phyloP scores from a whole-genome alignment of 352 stramenopile genomes.

The Plasmopara muralis region DNA sequence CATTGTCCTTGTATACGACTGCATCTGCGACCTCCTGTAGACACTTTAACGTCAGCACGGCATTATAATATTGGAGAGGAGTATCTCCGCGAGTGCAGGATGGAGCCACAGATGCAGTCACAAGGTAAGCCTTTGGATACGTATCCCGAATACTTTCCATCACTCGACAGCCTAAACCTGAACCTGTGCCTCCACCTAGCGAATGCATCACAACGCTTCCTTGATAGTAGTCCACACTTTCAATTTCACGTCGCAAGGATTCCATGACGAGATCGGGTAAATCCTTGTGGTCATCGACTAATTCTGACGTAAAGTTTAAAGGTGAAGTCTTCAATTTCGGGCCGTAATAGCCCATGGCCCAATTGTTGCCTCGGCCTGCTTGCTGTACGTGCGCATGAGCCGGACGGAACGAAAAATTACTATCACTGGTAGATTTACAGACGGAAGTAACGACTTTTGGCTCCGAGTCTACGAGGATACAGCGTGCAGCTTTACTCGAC shows the following conservation, averaged over 20 bases:
- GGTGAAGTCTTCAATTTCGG: conserved; percentile 16
- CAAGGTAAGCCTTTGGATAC: conserved; percentile 67
- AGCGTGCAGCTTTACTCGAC: conserved; percentile 36
- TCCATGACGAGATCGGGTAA: conserved; percentile 67
- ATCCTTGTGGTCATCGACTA: conserved; percentile 31
- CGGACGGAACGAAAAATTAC: conserved; percentile 22
- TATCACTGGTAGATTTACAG: conserved; percentile 1
- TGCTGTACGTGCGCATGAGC: conserved; percentile 56
- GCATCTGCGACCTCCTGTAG: conserved; percentile 67
- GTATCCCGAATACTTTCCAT: conserved; percentile 76
- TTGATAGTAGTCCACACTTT: conserved; percentile 59
- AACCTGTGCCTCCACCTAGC: conserved; percentile 73
- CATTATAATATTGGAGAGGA: conserved; percentile 85
- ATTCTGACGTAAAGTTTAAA: conserved; percentile 26
- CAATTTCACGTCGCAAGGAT: conserved; percentile 65
- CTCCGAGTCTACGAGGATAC: conserved; percentile 75
- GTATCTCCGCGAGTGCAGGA: conserved; percentile 58
- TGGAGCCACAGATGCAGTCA: conserved; percentile 60
- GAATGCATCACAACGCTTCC: conserved; percentile 76
- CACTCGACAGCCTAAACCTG: conserved; percentile 72
- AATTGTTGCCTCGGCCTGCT: conserved; percentile 81
- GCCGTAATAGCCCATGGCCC: conserved; percentile 78
- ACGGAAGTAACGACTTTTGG: conserved; percentile 60
- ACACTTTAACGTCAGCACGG: conserved; percentile 58
- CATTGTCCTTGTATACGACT: conserved; percentile 84